Percentiles rank a stretch among this genome's conserved stretches.
phyloP scores from a whole-genome alignment of 257 asterid genomes.

The Lavandula angustifolia region DNA sequence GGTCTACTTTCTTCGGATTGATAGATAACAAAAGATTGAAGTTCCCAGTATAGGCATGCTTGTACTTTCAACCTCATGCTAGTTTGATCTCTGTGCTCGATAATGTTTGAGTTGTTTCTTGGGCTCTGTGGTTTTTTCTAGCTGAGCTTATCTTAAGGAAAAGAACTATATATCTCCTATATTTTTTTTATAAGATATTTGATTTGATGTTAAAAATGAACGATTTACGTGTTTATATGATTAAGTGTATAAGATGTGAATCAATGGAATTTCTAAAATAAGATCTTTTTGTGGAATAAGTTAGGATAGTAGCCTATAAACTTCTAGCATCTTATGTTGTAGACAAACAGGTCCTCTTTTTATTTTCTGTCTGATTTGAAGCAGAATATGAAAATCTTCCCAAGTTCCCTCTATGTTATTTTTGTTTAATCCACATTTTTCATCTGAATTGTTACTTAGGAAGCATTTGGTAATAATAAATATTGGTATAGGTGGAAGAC shows the following conservation, averaged over 20 bases:
- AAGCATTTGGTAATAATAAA: neutral
- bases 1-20: neutral
- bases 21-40: too few relatives aligned
- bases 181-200: neutral
- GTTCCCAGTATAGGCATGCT: too few relatives aligned
- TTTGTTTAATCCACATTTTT: neutral
- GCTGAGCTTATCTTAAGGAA: too few relatives aligned
- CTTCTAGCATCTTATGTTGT: too few relatives aligned
- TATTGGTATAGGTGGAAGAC: constrained; percentile 57
- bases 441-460: neutral
- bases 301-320: neutral
- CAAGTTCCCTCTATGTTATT: neutral
- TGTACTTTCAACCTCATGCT: neutral
- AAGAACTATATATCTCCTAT: neutral
- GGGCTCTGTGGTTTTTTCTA: neutral
- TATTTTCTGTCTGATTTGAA: neutral
- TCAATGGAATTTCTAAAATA: neutral
- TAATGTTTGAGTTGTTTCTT: constrained; percentile 9
- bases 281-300: neutral
- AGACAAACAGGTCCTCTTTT: too few relatives aligned
- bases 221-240: neutral
- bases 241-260: neutral
- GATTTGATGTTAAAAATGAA: too few relatives aligned
- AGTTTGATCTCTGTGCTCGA: neutral
- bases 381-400: constrained; percentile 9